These are phyloP conservation scores for Starmerella khaoyaiensis DNA, from an alignment of 805 yeast genomes.

Conservation along the genomic window DNA sequence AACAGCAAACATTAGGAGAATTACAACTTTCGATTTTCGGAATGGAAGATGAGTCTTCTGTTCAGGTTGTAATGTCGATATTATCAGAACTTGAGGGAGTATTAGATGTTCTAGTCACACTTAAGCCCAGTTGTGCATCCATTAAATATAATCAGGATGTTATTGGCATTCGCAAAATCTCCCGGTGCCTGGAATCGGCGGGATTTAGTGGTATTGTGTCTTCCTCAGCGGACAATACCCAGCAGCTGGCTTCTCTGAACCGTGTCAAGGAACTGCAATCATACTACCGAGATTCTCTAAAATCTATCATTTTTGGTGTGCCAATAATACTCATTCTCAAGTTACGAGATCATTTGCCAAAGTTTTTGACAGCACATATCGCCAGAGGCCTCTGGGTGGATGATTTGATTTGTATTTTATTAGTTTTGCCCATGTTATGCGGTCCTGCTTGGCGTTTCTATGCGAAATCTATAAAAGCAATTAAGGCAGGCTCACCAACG, in stretches of 20 bases:
- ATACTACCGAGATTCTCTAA: slow-evolving; percentile 51
- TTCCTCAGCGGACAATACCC: slow-evolving; percentile 40
- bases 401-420: slow-evolving; percentile 43
- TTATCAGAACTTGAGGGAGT: slow-evolving; percentile 40
- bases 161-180: slow-evolving; percentile 48
- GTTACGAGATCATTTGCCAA: slow-evolving; percentile 29
- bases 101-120: slow-evolving; percentile 35
- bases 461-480: slow-evolving; percentile 48
- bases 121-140: too few species aligned
- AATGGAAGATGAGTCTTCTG: slow-evolving; percentile 48
- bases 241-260: slow-evolving; percentile 58
- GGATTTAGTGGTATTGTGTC: slow-evolving; percentile 43
- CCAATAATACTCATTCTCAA: slow-evolving; percentile 42
- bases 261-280: slow-evolving; percentile 56
- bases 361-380: slow-evolving; percentile 29
- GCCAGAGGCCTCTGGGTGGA: slow-evolving; percentile 54
- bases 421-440: slow-evolving; percentile 51
- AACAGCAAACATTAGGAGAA: slow-evolving; percentile 1
- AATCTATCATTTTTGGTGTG: slow-evolving; percentile 42
- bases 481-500: slow-evolving; percentile 58
- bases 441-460: slow-evolving; percentile 57
- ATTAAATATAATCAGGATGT: slow-evolving; percentile 38
- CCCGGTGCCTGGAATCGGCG: slow-evolving; percentile 38
- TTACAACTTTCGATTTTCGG: slow-evolving; percentile 40
- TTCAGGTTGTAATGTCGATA: slow-evolving; percentile 37